phyloP scores from a whole-genome alignment of 2,329 filamentous ascomycete species.

The Cladosporium cucumerinum region DNA sequence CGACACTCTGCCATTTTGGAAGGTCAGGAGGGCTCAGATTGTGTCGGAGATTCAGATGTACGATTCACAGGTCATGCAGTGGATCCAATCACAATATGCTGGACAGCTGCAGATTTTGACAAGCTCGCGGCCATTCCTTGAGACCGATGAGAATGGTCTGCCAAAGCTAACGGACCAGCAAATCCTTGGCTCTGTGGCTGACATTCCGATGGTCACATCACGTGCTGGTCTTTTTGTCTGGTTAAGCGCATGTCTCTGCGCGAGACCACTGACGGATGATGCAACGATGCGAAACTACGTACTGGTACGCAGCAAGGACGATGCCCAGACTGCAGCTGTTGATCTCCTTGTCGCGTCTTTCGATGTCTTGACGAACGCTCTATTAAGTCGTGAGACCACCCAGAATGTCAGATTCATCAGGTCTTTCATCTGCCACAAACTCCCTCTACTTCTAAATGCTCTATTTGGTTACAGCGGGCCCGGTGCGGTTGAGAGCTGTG shows the following conservation, averaged over 20 bases:
- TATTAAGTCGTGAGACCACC: conserved; percentile 64
- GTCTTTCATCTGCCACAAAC: conserved; percentile 78
- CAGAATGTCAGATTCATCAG: conserved; percentile 69
- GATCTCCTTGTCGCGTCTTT: conserved; percentile 87
- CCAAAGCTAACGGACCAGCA: conserved; percentile 59
- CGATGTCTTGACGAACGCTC: conserved; percentile 81
- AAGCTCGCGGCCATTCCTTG: conserved; percentile 55
- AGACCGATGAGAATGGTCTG: conserved; percentile 64
- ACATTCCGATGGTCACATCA: conserved; percentile 70
- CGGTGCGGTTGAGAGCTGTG: conserved; percentile 59
- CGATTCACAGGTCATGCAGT: conserved; percentile 33
- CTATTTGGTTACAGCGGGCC: conserved; percentile 58
- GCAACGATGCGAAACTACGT: conserved; percentile 72
- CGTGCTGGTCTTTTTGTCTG: conserved; percentile 82
- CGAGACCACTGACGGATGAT: conserved; percentile 80
- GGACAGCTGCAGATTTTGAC: conserved; percentile 30
- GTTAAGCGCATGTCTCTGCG: conserved; percentile 76
- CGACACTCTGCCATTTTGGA: conserved; percentile 32
- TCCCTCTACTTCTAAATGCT: conserved; percentile 60
- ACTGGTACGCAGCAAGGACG: conserved; percentile 79
- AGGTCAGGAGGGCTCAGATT: conserved; percentile 24
- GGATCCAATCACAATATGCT: conserved; percentile 31
- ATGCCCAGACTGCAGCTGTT: conserved; percentile 71
- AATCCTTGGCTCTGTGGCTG: conserved; percentile 37
- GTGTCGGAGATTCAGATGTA: conserved; percentile 32